phyloP scores from a whole-genome alignment of 2,329 filamentous ascomycete species.

The Apiospora marii region DNA sequence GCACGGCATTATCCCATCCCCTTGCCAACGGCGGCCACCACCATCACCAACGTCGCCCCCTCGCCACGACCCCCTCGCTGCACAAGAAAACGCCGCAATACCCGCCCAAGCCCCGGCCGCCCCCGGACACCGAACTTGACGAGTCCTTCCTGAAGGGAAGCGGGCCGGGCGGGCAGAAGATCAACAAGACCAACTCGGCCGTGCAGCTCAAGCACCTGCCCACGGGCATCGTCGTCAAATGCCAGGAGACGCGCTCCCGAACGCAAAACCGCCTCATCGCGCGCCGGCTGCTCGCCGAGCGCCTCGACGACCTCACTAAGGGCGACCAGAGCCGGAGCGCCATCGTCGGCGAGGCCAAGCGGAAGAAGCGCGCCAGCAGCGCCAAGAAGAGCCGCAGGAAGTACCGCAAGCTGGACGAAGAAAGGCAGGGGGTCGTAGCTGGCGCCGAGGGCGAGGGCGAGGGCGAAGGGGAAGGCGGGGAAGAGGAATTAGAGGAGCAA shows the following conservation, averaged over 20 bases:
- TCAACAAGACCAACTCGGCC: slow-evolving; percentile 94
- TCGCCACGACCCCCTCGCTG: slow-evolving; percentile 42
- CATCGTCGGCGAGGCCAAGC: slow-evolving; percentile 68
- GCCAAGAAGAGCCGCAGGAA: slow-evolving; percentile 86
- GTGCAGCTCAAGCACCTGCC: slow-evolving; percentile 92
- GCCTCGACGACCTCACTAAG: slow-evolving; percentile 74
- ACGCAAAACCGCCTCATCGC: slow-evolving; percentile 89
- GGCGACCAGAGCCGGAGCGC: slow-evolving; percentile 73
- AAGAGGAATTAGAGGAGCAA: slow-evolving; percentile 29
- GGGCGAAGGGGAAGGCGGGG: slow-evolving; percentile 31
- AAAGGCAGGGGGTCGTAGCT: slow-evolving; percentile 42
- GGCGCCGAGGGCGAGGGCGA: slow-evolving; percentile 33
- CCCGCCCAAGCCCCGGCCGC: slow-evolving; percentile 76
- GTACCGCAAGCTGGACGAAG: slow-evolving; percentile 69
- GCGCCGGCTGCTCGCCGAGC: slow-evolving; percentile 76
- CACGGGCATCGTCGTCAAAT: slow-evolving; percentile 93
- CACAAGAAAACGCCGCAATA: slow-evolving; percentile 61
- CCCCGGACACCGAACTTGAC: slow-evolving; percentile 80
- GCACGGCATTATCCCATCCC: not conserved
- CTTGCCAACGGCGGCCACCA: slow-evolving; percentile 21
- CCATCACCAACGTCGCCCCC: slow-evolving; percentile 29
- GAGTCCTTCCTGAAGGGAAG: slow-evolving; percentile 90
- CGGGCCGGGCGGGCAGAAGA: slow-evolving; percentile 95
- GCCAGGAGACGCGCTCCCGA: slow-evolving; percentile 87
- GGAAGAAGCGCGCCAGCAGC: slow-evolving; percentile 76